These are phyloP conservation scores for Fusarium sp. DNA, from an alignment of 2,329 filamentous ascomycete genomes.

Conservation along the genomic window DNA sequence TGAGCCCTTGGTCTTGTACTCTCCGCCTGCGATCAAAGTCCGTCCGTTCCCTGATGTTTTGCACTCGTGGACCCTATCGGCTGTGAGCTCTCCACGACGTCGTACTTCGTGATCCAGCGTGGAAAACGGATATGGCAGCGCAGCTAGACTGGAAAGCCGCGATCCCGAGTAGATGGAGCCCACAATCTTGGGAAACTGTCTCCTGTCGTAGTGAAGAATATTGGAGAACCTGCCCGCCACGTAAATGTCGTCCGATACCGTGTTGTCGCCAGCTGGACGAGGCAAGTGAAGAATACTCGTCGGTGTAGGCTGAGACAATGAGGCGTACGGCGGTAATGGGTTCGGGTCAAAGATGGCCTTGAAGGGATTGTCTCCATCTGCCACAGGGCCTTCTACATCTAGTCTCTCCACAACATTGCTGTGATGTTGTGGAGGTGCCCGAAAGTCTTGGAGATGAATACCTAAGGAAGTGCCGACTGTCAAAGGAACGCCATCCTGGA, in stretches of 20 bases:
- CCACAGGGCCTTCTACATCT: conserved; percentile 50
- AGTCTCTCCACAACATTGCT: conserved; percentile 55
- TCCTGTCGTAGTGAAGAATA: conserved; percentile 88
- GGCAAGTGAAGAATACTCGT: conserved; percentile 85
- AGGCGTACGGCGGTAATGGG: conserved; percentile 71
- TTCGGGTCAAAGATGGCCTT: conserved; percentile 63
- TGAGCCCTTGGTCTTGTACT: conserved; percentile 92
- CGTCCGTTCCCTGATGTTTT: conserved; percentile 67
- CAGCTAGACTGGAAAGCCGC: conserved; percentile 77
- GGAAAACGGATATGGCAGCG: conserved; percentile 75
- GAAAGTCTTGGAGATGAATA: conserved; percentile 84
- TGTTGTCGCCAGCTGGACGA: conserved; percentile 61
- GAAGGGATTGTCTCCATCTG: conserved; percentile 49
- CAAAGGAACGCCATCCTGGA: conserved; percentile 74
- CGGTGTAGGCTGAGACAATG: conserved; percentile 83
- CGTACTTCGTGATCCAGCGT: conserved; percentile 71
- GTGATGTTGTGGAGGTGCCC: conserved; percentile 56
- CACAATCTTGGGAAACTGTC: conserved; percentile 82
- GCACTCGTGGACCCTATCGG: conserved; percentile 64
- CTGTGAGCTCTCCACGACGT: conserved; percentile 65
- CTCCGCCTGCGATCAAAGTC: conserved; percentile 84
- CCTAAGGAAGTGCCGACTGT: conserved; percentile 87
- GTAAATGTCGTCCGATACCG: conserved; percentile 83
- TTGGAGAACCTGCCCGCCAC: conserved; percentile 90
- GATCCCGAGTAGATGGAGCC: conserved; percentile 88